Evolutionary conservation across 2,329 filamentous ascomycete species (phyloP).

Genomic region (Neofusicoccum laricinum): DNA sequence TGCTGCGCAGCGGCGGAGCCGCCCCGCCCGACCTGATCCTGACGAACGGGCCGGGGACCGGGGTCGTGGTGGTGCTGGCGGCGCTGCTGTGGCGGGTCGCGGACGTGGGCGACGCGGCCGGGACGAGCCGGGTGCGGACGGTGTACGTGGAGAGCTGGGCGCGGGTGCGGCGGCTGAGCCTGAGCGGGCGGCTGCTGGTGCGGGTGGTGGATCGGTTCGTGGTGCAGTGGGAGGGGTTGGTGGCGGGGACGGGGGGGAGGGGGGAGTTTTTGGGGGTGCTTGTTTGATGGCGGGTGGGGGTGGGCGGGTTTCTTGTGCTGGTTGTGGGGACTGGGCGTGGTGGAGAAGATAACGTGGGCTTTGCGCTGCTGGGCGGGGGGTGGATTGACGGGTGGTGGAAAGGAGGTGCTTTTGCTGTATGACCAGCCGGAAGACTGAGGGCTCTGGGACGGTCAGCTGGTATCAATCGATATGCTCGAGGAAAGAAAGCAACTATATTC

Average conservation of each 20-base stretch:
- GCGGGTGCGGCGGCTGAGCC: conserved; percentile 73
- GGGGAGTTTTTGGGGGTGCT: conserved; percentile 46
- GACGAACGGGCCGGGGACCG: conserved; percentile 86
- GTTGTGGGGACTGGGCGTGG: too few species aligned
- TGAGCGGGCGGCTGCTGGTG: conserved; percentile 76
- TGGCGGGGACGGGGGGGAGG: conserved; percentile 37
- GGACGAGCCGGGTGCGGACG: conserved; percentile 60
- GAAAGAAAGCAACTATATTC: too few species aligned
- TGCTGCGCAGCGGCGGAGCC: conserved; percentile 24
- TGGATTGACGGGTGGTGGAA: too few species aligned
- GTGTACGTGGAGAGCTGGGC: conserved; percentile 95
- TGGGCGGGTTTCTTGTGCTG: too few species aligned
- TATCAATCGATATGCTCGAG: too few species aligned
- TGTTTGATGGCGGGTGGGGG: not conserved
- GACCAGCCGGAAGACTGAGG: too few species aligned
- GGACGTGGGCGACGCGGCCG: conserved; percentile 35
- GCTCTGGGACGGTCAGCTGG: too few species aligned
- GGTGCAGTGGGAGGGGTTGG: conserved; percentile 74
- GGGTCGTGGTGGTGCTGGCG: conserved; percentile 69
- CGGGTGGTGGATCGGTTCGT: conserved; percentile 72
- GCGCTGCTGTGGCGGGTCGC: conserved; percentile 56
- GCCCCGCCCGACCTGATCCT: conserved; percentile 68
- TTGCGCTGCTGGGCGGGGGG: too few species aligned
- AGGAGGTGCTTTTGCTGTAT: too few species aligned
- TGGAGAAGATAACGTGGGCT: too few species aligned